These are phyloP conservation scores for Fusarium sp. DNA, from an alignment of 2,329 filamentous ascomycete species.

Conservation along the genomic window DNA sequence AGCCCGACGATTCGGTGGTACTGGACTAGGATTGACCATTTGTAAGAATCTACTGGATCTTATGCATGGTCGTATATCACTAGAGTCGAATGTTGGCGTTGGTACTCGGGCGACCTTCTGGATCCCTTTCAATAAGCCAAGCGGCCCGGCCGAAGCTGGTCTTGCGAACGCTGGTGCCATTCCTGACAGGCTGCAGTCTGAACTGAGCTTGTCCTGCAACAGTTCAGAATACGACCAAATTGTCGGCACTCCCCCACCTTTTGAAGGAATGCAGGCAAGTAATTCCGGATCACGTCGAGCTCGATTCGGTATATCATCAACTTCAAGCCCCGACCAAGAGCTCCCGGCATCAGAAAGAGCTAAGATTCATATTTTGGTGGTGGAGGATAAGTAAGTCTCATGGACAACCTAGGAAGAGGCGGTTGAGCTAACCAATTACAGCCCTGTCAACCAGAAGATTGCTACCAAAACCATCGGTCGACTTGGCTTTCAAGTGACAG, in stretches of 20 bases:
- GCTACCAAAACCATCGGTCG: conserved; percentile 80
- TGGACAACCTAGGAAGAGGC: neutral
- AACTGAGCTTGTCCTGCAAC: conserved; percentile 72
- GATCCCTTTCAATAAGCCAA: conserved; percentile 80
- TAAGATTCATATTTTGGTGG: conserved; percentile 76
- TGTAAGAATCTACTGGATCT: conserved; percentile 83
- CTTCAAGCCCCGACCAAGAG: conserved; percentile 57
- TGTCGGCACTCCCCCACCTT: conserved; percentile 53
- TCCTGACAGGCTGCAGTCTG: conserved; percentile 73
- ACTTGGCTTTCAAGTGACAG: conserved; percentile 76
- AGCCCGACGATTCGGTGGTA: conserved; percentile 81
- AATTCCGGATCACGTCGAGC: conserved; percentile 46
- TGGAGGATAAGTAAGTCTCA: conserved; percentile 80
- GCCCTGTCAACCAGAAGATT: conserved; percentile 78
- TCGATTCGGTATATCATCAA: conserved; percentile 49
- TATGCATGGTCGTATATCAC: conserved; percentile 79
- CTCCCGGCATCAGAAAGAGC: conserved; percentile 68
- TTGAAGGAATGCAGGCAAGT: conserved; percentile 40
- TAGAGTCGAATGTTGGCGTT: conserved; percentile 73
- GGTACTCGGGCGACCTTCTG: conserved; percentile 82
- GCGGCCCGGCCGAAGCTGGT: conserved; percentile 58
- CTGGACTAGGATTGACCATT: conserved; percentile 81
- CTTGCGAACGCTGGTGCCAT: conserved; percentile 72
- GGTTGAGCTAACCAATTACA: conserved; percentile 44
- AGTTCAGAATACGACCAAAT: conserved; percentile 71